Evolutionary conservation across 192 early-diverging fungal species (phyloP).

Genomic region (Coemansia sp.): DNA sequence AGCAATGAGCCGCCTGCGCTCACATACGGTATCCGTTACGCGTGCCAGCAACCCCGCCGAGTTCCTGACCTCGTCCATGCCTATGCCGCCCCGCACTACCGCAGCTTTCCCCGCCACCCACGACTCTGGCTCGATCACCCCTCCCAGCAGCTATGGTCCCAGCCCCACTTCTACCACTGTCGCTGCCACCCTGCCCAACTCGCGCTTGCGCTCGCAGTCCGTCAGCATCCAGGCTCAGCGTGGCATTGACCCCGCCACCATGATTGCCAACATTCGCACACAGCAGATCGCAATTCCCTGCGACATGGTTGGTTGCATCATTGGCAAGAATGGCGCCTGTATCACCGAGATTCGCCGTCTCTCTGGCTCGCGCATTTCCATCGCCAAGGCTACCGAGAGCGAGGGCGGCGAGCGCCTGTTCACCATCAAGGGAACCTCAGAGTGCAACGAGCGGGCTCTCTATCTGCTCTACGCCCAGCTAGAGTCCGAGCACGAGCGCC

Average conservation of each 20-base stretch:
- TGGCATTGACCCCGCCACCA: slow-evolving; percentile 34
- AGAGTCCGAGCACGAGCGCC: slow-evolving; percentile 83
- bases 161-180: slow-evolving; percentile 8
- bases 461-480: slow-evolving; percentile 87
- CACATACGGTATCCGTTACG: slow-evolving; percentile 52
- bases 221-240: slow-evolving; percentile 52
- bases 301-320: slow-evolving; percentile 97
- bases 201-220: slow-evolving; percentile 54
- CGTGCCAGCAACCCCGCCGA: slow-evolving; percentile 24
- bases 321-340: slow-evolving; percentile 87
- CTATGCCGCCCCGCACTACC: slow-evolving; percentile 42
- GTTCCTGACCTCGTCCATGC: slow-evolving; percentile 47
- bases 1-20: slow-evolving; percentile 52
- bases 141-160: slow-evolving; percentile 19
- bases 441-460: slow-evolving; percentile 87
- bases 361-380: slow-evolving; percentile 84
- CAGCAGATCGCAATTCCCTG: slow-evolving; percentile 90
- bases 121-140: slow-evolving; percentile 27
- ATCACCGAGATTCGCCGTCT: slow-evolving; percentile 78
- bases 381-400: slow-evolving; percentile 78
- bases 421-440: slow-evolving; percentile 84
- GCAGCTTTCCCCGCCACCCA: slow-evolving; percentile 26
- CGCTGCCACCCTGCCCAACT: slow-evolving; percentile 22
- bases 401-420: slow-evolving; percentile 85
- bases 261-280: slow-evolving; percentile 63